Percentiles rank a stretch among this genome's conserved stretches.
phyloP scores from a whole-genome alignment of 2,329 filamentous ascomycete genomes.

The Claviceps africana region DNA sequence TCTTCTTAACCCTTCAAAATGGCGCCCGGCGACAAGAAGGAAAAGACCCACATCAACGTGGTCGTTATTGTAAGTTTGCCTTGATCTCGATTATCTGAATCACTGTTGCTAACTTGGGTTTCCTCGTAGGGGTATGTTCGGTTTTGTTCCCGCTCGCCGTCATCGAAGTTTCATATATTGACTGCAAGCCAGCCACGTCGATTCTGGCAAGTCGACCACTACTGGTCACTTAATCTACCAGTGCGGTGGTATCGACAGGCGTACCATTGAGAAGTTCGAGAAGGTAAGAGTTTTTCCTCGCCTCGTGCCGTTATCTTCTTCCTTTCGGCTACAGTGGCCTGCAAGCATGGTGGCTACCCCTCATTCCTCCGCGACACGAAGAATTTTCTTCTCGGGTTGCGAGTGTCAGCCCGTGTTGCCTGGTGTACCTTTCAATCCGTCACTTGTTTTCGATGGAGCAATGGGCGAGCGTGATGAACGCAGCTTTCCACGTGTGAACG shows the following conservation, averaged over 20 bases:
- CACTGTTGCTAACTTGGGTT: slow-evolving; percentile 9
- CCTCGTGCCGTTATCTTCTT: no score
- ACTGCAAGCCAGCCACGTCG: slow-evolving; percentile 60
- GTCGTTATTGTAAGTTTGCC: slow-evolving; percentile 63
- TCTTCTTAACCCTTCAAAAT: slow-evolving; percentile 3
- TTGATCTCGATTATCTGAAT: background rate
- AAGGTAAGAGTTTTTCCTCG: slow-evolving; percentile 54
- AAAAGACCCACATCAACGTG: slow-evolving; percentile 93
- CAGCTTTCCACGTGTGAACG: background rate
- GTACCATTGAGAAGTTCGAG: slow-evolving; percentile 99
- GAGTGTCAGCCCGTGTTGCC: no score
- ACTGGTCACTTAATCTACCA: slow-evolving; percentile 98
- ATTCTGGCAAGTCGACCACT: slow-evolving; percentile 98
- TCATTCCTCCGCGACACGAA: no score
- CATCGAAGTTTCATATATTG: slow-evolving; percentile 18
- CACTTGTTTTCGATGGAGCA: no score
- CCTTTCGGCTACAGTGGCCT: background rate
- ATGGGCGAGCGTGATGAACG: no score
- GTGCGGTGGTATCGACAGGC: slow-evolving; percentile 99
- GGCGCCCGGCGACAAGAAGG: slow-evolving; percentile 54
- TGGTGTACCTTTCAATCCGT: no score
- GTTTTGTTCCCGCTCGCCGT: background rate
- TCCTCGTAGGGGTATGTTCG: slow-evolving; percentile 16
- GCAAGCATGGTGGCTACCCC: no score
- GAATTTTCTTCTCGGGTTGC: no score